Conservation (phyloP, 345 rosid genomes). For the Aethionema arabicum region DNA sequence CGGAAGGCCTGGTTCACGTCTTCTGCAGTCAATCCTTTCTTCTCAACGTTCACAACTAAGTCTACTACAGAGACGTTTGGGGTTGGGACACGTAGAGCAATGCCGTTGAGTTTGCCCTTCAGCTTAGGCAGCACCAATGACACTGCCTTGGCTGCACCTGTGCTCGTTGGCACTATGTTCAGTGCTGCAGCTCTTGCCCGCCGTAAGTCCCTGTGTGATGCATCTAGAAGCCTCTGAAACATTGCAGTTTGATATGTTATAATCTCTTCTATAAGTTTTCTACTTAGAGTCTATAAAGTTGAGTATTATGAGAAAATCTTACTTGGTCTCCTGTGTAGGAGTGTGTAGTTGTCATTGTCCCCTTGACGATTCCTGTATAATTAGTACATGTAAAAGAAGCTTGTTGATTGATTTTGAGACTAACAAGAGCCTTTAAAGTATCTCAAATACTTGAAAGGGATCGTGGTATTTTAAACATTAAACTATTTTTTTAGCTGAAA, state of each 20-base stretch:
- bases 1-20: conserved; percentile 95
- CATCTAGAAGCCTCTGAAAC: conserved; percentile 88
- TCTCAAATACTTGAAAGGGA: no score
- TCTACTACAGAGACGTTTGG: conserved; percentile 96
- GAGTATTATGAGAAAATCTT: conserved; percentile 14
- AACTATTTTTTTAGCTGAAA: not conserved
- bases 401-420: not conserved
- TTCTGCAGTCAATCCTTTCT: conserved; percentile 80
- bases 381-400: not conserved
- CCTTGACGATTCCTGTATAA: conserved; percentile 88
- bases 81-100: conserved; percentile 97
- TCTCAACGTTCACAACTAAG: conserved; percentile 80
- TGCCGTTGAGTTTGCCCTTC: conserved; percentile 97
- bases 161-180: conserved; percentile 97
- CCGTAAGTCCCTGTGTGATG: conserved; percentile 95
- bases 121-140: conserved; percentile 94
- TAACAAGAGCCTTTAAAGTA: not conserved
- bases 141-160: conserved; percentile 98
- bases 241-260: conserved; percentile 20
- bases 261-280: not conserved
- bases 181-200: conserved; percentile 98
- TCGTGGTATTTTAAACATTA: not conserved
- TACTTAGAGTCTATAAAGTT: not conserved
- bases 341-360: conserved; percentile 98
- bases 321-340: conserved; percentile 99